Evolutionary conservation across 352 stramenopile species (phyloP), one percentile per base, ranked within the genome.

Genomic region (Phytophthora pinifolia): DNA sequence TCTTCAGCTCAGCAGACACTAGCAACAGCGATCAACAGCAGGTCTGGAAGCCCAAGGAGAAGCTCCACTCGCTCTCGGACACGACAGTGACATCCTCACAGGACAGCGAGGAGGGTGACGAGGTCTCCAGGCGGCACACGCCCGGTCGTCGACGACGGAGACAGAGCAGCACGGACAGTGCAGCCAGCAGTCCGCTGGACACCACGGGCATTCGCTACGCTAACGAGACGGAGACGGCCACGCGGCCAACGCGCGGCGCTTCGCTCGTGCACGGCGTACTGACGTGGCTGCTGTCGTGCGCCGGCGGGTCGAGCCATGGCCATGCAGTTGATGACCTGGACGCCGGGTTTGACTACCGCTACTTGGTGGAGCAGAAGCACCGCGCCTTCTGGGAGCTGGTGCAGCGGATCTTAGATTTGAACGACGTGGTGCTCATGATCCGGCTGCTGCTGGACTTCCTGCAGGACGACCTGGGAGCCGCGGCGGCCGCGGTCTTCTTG

Each of bases 341-440:
- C 34, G 32, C 6, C 29, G 48, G 53, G 20, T 59, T 49, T 34
- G 74, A 80, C 55, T 57, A 68, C 18, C 65, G 62, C 34, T 76
- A 61, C 30, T 39, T 84, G 32, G 62, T 67, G 14, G 80, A 90
- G 29, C 66, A 87, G 43, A 86, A 86, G 48, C 82, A 92, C 47
- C 72, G 68, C 33, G 68, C 73, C n/a, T 92, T 92, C 52, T 92
- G 82, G 82, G 67, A 87, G 41, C 67, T 92, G 15, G 82, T 92
- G 48, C 78, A 88, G 58, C 60, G 73, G 8, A 65, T 92, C 8
- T 36, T 92, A 39, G 65, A 71, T 12, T 59, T 87, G 13, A 90
- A 89, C 52, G 82, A 92, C 36, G 79, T 87, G 5, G 74, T 89
- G 31, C 66, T 75, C n/a, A 90, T 92, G 77, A 82, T 90, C 47